Evolutionary conservation across 176 grass and related monocot species (phyloP), one percentile per base, ranked within the genome.

Genomic region (Canna indica): DNA sequence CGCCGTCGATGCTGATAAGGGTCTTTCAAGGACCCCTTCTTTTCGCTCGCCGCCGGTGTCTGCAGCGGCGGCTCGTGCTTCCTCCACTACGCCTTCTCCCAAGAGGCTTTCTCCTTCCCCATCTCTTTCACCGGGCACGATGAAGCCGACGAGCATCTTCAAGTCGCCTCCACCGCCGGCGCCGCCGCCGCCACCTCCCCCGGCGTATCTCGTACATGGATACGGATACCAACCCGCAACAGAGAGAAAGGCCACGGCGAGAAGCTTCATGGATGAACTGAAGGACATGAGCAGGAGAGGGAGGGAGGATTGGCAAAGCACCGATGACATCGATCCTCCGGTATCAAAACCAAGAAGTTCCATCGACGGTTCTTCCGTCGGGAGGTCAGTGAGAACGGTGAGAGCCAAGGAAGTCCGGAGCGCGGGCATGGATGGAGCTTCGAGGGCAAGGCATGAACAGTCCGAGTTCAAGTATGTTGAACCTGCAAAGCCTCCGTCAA

Each of bases 241-340:
- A 13, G 78, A 93, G 34, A 77, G 78, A 78, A 88, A 85, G 64
- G 25, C 26, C 14, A 50, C 63, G 14, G 75, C 47, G 10, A 93
- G 70, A 54, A 93, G 84, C 72, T 99, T 93, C 71, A 99, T 87
- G 68, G 89, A 93, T 61, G 94, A 99, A 57, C 73, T 93, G 47
- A 73, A 92, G 80, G 69, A 84, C 69, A 67, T 86, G 69, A 90
- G 87, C 56, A 83, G 39, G 14, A 83, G 80, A 71, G 78, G 76
- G 8, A 73, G 58, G 24, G 72, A 30, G 12, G 42, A 22, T 25
- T 29, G 66, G 64, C 25, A 9, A 26, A 56, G 52, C 16, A 16
- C 11, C 32, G 26, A 39, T 7, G n/a, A 48, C 33, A 8, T n/a
- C 1, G 50, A 60, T 73, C 33, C 29, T 61, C 10, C 59, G 12